Evolutionary conservation across 2,329 filamentous ascomycete genomes (phyloP), one percentile per base, ranked within the genome.

Genomic region (Microascus cirrosus): DNA sequence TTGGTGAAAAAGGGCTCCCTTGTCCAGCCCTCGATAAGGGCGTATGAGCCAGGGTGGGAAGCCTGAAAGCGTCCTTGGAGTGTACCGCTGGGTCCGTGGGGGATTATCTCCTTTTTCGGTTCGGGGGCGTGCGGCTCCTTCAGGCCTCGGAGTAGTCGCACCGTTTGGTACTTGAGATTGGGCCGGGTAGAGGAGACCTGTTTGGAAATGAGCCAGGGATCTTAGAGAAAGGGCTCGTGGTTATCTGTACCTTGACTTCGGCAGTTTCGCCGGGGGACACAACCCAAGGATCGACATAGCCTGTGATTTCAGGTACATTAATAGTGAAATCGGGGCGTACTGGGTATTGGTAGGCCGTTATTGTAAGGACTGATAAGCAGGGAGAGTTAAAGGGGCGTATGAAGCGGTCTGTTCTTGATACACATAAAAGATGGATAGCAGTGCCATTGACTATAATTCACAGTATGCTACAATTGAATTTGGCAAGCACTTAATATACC

Each of bases 211-310:
- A n/a, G n/a, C n/a, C n/a, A n/a, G 3, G 20, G n/a, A 8, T n/a
- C 6, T 48, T 48, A 48, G 42, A 6, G 6, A 18, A 48, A 6
- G 42, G n/a, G n/a, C n/a, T n/a, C n/a, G n/a, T n/a, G n/a, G 20
- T 8, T 18, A 7, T 53, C 39, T 36, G 53, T 55, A 64, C 63
- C 57, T 64, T 63, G 53, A 64, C 57, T 32, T 59, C 62, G 50
- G 63, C 60, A 10, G 22, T 18, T 20, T 64, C 60, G 20, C 62
- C 63, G 6, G 63, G 62, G 20, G 62, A 62, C 20, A 60, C 62
- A 53, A 64, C 59, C 58, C 61, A 61, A 22, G 63, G 63, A 24
- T 64, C 54, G 18, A 54, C 63, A 55, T 64, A 64, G 28, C 63
- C 63, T 7, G 63, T 62, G 36, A 64, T 64, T 51, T 63, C 20